Evolutionary conservation across 768 basidiomycete species (phyloP).

Genomic region (Asterophora lycoperdoides): DNA sequence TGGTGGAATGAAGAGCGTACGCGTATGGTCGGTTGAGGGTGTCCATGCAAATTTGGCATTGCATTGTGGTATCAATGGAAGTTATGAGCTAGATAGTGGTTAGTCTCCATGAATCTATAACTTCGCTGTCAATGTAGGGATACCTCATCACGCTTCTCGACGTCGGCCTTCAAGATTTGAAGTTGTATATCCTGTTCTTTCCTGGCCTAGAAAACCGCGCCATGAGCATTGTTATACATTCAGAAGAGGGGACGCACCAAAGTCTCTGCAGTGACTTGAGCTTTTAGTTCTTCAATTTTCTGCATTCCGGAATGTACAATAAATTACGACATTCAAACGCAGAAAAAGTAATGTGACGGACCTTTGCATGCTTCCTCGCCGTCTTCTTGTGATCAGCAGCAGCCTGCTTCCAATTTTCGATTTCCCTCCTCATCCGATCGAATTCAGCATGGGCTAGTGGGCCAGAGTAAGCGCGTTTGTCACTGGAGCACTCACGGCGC

Average conservation of each 20-base stretch:
- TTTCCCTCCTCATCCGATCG: conserved; percentile 52
- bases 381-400: conserved; percentile 44
- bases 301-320: conserved; percentile 18
- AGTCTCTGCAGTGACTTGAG: conserved; percentile 34
- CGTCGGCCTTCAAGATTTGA: conserved; percentile 40
- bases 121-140: not conserved
- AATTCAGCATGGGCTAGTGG: conserved; percentile 44
- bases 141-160: conserved; percentile 57
- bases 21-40: conserved; percentile 58
- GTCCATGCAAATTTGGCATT: conserved; percentile 80
- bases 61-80: conserved; percentile 53
- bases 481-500: conserved; percentile 10
- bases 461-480: conserved; percentile 23
- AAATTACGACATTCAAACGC: not conserved
- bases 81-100: conserved; percentile 40
- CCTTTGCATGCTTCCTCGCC: conserved; percentile 55
- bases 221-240: not conserved
- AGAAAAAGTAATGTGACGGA: conserved; percentile 18
- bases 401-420: conserved; percentile 50
- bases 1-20: conserved; percentile 37
- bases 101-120: not conserved
- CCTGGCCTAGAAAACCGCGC: conserved; percentile 30
- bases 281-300: conserved; percentile 51
- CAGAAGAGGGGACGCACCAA: conserved; percentile 29
- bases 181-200: conserved; percentile 45